Evolutionary conservation across 2,329 filamentous ascomycete genomes (phyloP).

Genomic region (Paraphaeosphaeria minitans): DNA sequence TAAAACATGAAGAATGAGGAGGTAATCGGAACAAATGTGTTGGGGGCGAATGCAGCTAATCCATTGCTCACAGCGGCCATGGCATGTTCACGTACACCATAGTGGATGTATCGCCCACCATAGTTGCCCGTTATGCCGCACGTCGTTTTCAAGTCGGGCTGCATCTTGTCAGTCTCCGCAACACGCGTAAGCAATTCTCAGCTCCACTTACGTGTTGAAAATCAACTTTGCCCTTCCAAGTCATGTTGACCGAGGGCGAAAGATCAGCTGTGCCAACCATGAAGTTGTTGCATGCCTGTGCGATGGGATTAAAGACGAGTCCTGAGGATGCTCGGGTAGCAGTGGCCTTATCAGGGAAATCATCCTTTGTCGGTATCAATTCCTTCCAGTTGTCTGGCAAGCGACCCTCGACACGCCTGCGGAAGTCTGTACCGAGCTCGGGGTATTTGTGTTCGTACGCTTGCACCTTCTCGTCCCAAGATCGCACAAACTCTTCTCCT

Average conservation of each 20-base stretch:
- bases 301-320: conserved; percentile 59
- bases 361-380: conserved; percentile 52
- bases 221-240: conserved; percentile 58
- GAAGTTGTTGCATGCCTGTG: conserved; percentile 89
- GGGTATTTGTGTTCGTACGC: conserved; percentile 55
- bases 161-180: conserved; percentile 18
- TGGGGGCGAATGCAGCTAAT: conserved; percentile 59
- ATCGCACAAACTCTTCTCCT: conserved; percentile 54
- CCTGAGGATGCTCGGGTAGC: conserved; percentile 59
- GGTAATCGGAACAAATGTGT: conserved; percentile 53
- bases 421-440: conserved; percentile 57
- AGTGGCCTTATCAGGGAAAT: conserved; percentile 55
- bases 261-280: conserved; percentile 70
- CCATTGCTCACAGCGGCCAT: conserved; percentile 56
- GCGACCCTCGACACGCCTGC: conserved; percentile 54
- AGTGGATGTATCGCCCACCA: conserved; percentile 57
- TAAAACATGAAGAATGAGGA: conserved; percentile 70
- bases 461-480: conserved; percentile 56
- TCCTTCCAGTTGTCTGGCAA: conserved; percentile 56
- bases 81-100: conserved; percentile 45
- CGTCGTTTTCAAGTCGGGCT: conserved; percentile 37
- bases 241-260: conserved; percentile 61
- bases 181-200: background rate
- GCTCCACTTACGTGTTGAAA: conserved; percentile 55
- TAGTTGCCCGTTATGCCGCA: conserved; percentile 62